Percentiles rank a stretch among this genome's conserved stretches.
Conservation (phyloP, 495 filamentous ascomycete genomes). For the Lophiostoma macrostomum region DNA sequence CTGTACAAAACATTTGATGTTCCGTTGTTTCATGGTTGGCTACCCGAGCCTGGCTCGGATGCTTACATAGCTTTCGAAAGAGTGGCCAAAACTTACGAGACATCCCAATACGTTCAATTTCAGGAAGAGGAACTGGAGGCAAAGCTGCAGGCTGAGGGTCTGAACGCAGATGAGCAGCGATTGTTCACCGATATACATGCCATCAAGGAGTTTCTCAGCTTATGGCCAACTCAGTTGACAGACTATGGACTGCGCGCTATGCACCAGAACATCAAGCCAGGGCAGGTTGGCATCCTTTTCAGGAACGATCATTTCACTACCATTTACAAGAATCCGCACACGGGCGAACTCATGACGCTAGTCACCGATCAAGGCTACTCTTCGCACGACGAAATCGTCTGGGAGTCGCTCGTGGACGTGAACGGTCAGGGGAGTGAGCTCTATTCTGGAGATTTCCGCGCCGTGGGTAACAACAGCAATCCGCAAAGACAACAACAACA, state of each 20-base stretch:
- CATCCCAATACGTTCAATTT: conserved; percentile 83
- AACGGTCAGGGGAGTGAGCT: conserved; percentile 80
- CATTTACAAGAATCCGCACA: conserved; percentile 74
- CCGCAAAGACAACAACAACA: conserved; percentile 12
- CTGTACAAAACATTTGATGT: conserved; percentile 85
- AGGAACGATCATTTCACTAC: conserved; percentile 97
- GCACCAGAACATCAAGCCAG: conserved; percentile 59
- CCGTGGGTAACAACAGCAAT: conserved; percentile 58
- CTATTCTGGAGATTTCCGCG: conserved; percentile 84
- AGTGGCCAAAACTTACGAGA: conserved; percentile 78
- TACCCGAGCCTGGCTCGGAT: conserved; percentile 62
- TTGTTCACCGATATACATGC: conserved; percentile 73
- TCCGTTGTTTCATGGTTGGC: conserved; percentile 92
- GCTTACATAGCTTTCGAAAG: conserved; percentile 66
- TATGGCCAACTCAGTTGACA: conserved; percentile 83
- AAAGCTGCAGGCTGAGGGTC: conserved; percentile 58
- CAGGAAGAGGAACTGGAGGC: conserved; percentile 83
- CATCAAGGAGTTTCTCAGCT: conserved; percentile 76
- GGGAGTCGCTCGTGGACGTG: conserved; percentile 89
- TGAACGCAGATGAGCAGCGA: conserved; percentile 58
- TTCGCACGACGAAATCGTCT: conserved; percentile 85
- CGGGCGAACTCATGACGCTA: conserved; percentile 66
- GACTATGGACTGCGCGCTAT: conserved; percentile 73
- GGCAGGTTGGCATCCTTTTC: conserved; percentile 83
- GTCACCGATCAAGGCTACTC: conserved; percentile 93